phyloP scores from a whole-genome alignment of 495 filamentous ascomycete species.

The Immersiella caudata region DNA sequence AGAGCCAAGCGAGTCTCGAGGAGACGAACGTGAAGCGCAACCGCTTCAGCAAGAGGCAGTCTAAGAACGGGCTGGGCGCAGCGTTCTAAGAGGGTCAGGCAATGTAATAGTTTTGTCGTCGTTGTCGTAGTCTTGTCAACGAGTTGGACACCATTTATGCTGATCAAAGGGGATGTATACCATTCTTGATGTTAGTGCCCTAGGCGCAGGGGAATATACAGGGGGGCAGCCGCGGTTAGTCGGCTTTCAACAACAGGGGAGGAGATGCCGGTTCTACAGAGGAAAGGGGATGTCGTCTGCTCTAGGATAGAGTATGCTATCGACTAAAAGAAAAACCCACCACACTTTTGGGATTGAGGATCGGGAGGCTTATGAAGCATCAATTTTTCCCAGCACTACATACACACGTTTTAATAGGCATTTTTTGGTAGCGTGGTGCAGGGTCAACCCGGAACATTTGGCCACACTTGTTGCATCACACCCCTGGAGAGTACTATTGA shows the following conservation, averaged over 20 bases:
- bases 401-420: constrained; percentile 16
- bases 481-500: neutral
- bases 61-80: constrained; percentile 84
- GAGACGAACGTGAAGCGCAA: constrained; percentile 64
- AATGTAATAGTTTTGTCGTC: neutral
- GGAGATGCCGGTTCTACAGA: neutral
- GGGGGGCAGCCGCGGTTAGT: too few relatives aligned
- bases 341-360: neutral
- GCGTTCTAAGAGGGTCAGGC: constrained; percentile 28
- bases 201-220: too few relatives aligned
- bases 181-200: neutral
- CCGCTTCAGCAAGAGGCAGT: constrained; percentile 86
- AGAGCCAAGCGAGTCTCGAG: constrained; percentile 58
- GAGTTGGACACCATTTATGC: neutral
- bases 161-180: neutral
- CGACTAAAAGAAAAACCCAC: neutral
- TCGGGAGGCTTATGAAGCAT: neutral
- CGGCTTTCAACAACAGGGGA: too few relatives aligned
- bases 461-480: neutral
- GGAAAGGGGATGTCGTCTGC: neutral
- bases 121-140: neutral
- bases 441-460: constrained; percentile 13
- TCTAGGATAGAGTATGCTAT: neutral
- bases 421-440: constrained; percentile 19
- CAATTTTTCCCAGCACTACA: neutral